A percentile compares a stretch with the other conserved stretches of the same genome.
phyloP scores from a whole-genome alignment of 768 basidiomycete genomes.

The Hericium erinaceus region DNA sequence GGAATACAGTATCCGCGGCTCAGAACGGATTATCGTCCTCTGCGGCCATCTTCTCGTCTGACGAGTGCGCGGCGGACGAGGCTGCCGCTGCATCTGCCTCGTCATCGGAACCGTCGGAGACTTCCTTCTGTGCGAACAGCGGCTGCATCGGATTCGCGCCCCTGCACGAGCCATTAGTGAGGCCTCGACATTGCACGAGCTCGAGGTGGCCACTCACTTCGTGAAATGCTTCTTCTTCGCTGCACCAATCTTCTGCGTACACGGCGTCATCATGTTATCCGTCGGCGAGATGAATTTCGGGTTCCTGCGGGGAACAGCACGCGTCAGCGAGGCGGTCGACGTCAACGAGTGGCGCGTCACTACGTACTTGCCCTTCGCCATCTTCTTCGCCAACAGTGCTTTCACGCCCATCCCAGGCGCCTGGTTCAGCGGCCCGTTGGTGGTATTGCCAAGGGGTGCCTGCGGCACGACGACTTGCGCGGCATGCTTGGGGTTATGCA shows the following conservation, averaged over 20 bases:
- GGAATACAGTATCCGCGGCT: slow-evolving; percentile 1
- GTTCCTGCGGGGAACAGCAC: slow-evolving; percentile 44
- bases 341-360: not conserved
- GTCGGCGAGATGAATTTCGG: slow-evolving; percentile 87
- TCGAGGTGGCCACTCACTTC: slow-evolving; percentile 45
- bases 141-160: slow-evolving; percentile 50
- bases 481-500: slow-evolving; percentile 79
- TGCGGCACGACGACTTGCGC: slow-evolving; percentile 72
- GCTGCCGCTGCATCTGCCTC: slow-evolving; percentile 28
- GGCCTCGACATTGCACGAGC: not conserved
- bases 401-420: slow-evolving; percentile 78
- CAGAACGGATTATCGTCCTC: slow-evolving; percentile 67
- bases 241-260: slow-evolving; percentile 83
- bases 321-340: not conserved
- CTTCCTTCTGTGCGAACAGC: slow-evolving; percentile 40
- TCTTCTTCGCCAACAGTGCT: slow-evolving; percentile 86
- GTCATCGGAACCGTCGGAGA: slow-evolving; percentile 34
- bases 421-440: slow-evolving; percentile 41
- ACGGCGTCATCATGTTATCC: slow-evolving; percentile 90
- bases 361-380: slow-evolving; percentile 81
- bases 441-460: slow-evolving; percentile 65
- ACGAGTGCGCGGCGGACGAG: slow-evolving; percentile 14
- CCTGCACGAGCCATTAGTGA: slow-evolving; percentile 24
- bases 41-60: slow-evolving; percentile 30
- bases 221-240: slow-evolving; percentile 90